Evolutionary conservation across 176 grass and related monocot genomes (phyloP), one percentile per base, ranked within the genome.

Genomic region (Bonia amplexicaulis): DNA sequence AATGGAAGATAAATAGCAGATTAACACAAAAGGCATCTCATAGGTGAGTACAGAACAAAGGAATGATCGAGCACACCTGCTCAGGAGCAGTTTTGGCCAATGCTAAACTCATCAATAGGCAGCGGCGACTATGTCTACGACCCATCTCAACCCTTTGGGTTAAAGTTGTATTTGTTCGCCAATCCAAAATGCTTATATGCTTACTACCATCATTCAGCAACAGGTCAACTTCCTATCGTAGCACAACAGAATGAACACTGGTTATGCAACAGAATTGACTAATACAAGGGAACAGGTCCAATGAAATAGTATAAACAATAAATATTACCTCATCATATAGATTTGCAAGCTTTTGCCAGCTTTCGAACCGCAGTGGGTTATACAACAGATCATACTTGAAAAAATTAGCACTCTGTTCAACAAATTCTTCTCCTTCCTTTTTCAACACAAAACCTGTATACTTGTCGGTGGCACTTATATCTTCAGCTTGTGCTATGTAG

Each of bases 121-220:
- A 90, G 37, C 93, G 89, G 23, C 93, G 90, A 83, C 96, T 98
- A 70, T 88, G 91, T 66, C 89, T 93, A 81, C 93, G 93, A 71
- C 93, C 96, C 76, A 75, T 85, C 61, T 95, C 93, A 90, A 98
- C 93, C 88, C 96, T 95, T 90, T 89, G 90, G 79, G 65, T 87
- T 70, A 98, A 78, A 93, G 51, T 76, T 68, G 85, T 90, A 80
- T 92, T 93, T 72, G 85, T 95, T 82, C 74, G 88, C 96, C 96
- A 98, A 87, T 98, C 96, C 84, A 93, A 75, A 69, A 98, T 91
- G 69, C 83, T 98, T 55, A 98, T 98, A 87, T 98, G 96, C 61
- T 98, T 98, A 87, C 93, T 95, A 66, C 96, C 96, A 92, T 98
- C 93, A 55, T 98, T 98, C 71, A 98, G 86, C 83, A 98, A 90